A percentile compares a stretch with the other conserved stretches of the same genome.
Evolutionary conservation across 2,329 filamentous ascomycete species (phyloP).

Genomic region (Onygenales sp.): DNA sequence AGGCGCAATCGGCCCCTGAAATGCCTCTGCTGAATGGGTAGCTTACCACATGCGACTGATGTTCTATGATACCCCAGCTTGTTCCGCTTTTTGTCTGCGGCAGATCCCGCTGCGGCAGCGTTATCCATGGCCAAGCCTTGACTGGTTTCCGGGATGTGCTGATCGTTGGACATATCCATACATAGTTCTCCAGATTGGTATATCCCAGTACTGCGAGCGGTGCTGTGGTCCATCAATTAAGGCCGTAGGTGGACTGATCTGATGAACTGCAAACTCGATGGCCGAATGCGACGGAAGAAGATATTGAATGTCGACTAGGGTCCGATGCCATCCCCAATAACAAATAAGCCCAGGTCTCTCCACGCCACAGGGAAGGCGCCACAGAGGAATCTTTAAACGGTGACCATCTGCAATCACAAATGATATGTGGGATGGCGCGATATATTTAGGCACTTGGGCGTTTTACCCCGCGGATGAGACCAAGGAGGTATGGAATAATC

Average conservation of each 20-base stretch:
- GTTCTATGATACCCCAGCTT: slow-evolving; percentile 94
- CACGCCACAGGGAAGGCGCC: slow-evolving; percentile 8
- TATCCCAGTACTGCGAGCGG: slow-evolving; percentile 7
- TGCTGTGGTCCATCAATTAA: slow-evolving; percentile 1
- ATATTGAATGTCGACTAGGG: slow-evolving; percentile 7
- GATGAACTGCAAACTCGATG: not conserved
- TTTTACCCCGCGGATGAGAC: slow-evolving; percentile 6
- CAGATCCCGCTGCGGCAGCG: slow-evolving; percentile 16
- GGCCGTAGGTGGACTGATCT: not conserved
- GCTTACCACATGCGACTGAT: slow-evolving; percentile 90
- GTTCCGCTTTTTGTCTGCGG: slow-evolving; percentile 64
- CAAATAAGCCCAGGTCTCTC: slow-evolving; percentile 6
- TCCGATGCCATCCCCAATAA: slow-evolving; percentile 12
- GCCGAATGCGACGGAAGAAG: slow-evolving; percentile 7
- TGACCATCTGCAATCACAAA: slow-evolving; percentile 5
- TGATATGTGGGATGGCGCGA: slow-evolving; percentile 3
- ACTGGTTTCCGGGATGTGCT: slow-evolving; percentile 22
- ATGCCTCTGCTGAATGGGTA: slow-evolving; percentile 4
- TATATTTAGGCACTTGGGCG: slow-evolving; percentile 1
- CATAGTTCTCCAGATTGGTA: slow-evolving; percentile 29
- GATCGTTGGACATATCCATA: slow-evolving; percentile 26
- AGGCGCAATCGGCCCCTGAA: not conserved
- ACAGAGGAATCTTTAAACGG: slow-evolving; percentile 5
- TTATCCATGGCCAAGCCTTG: slow-evolving; percentile 27
- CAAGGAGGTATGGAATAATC: slow-evolving; percentile 2